These are phyloP conservation scores for Dipteronia sinensis DNA, from an alignment of 345 rosid species.

Conservation along the genomic window DNA sequence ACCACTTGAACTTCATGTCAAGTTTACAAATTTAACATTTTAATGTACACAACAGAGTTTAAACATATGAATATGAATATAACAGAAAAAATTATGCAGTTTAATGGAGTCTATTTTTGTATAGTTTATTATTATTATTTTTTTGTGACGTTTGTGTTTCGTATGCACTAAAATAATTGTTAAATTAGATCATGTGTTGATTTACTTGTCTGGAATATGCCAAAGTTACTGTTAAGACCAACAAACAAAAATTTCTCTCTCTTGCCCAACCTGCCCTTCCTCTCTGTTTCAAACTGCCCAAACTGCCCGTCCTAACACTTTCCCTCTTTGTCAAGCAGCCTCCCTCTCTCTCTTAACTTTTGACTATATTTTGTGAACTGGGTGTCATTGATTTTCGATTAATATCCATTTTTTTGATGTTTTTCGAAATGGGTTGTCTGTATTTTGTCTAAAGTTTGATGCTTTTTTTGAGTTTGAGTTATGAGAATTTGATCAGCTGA, in stretches of 20 bases:
- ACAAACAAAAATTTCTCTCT: conserved; percentile 16
- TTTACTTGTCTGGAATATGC: conserved; percentile 45
- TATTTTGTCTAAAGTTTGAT: conserved; percentile 14
- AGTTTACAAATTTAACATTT: no score
- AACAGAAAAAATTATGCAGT: no score
- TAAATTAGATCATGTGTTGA: conserved; percentile 15
- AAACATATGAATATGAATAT: no score
- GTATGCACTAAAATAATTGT: conserved; percentile 20
- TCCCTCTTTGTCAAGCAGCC: conserved; percentile 52
- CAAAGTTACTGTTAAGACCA: conserved; percentile 37
- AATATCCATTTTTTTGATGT: conserved; percentile 15
- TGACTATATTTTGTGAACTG: conserved; percentile 47
- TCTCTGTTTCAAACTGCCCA: conserved; percentile 57
- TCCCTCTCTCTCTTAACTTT: conserved; percentile 37
- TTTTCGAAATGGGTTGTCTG: conserved; percentile 24
- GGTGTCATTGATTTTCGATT: conserved; percentile 32
- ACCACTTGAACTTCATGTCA: no score
- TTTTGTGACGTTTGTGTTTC: not conserved
- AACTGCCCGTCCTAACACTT: conserved; percentile 60
- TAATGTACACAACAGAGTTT: no score
- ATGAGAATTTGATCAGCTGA: conserved; percentile 12
- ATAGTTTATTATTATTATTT: no score
- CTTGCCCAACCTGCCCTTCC: conserved; percentile 57
- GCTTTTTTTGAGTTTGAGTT: not conserved
- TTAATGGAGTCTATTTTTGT: no score